Percentiles rank a stretch among this genome's conserved stretches.
Evolutionary conservation across 768 basidiomycete species (phyloP).

Genomic region (Amanita exitialis): DNA sequence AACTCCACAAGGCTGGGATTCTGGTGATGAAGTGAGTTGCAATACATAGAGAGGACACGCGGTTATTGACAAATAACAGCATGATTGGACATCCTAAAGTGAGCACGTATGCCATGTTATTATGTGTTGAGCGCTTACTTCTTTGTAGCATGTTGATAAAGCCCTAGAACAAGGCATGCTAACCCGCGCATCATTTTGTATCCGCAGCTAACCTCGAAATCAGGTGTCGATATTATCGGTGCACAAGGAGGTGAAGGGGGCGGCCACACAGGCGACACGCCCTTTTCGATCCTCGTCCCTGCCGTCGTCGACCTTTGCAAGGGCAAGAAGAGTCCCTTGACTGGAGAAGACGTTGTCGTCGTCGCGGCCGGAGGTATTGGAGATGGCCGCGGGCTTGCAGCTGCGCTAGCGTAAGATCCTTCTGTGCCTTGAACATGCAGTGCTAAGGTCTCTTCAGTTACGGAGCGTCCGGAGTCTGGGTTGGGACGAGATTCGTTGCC

Average conservation of each 20-base stretch:
- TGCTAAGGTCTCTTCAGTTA: conserved; percentile 32
- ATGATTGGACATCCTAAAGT: conserved; percentile 86
- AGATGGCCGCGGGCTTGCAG: conserved; percentile 75
- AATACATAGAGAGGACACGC: neutral
- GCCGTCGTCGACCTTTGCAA: conserved; percentile 75
- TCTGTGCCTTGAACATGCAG: neutral
- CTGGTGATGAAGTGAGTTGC: conserved; percentile 72
- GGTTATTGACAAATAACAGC: conserved; percentile 23
- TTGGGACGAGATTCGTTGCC: conserved; percentile 81
- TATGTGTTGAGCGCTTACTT: conserved; percentile 5
- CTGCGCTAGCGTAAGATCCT: conserved; percentile 47
- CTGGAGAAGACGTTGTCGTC: conserved; percentile 65
- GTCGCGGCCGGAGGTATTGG: conserved; percentile 82
- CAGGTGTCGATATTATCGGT: conserved; percentile 85
- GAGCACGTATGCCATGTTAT: conserved; percentile 1
- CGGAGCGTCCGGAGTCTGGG: conserved; percentile 83
- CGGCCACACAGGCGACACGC: conserved; percentile 79
- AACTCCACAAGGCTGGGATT: conserved; percentile 69
- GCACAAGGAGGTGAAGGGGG: conserved; percentile 86
- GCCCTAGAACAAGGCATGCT: conserved; percentile 57
- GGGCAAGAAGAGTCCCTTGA: conserved; percentile 60
- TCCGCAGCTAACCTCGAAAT: neutral
- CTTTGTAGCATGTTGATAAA: conserved; percentile 54
- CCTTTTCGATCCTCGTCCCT: conserved; percentile 76
- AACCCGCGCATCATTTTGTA: neutral